Evolutionary conservation across 345 rosid species (phyloP), one percentile per base, ranked within the genome.

Genomic region (Eucalyptus pauciflora): DNA sequence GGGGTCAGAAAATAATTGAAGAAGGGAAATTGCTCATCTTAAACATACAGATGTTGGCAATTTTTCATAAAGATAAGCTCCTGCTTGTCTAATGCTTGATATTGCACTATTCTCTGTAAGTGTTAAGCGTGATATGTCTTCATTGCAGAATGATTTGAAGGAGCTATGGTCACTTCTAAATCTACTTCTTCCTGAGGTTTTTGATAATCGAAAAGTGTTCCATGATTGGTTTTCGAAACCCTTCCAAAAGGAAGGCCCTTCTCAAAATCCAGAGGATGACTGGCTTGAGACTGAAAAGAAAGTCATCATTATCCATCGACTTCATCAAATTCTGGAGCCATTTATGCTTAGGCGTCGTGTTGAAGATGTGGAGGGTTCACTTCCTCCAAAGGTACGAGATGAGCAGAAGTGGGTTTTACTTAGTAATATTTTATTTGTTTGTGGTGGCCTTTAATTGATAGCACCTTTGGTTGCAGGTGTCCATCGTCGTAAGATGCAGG

Each of bases 221-320:
- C 99, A 98, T 93, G 99, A 98, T 93, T 98, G 99, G 99, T 98
- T 98, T 90, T 95, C 99, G 24, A 97, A 98, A 93, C 99, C 99
- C 71, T 98, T 98, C 92, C 99, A 96, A 93, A 98, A 90, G 93
- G 99, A 98, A 93, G 96, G 90, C 71, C 94, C 98, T 86, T 56
- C 93, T 7, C 98, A 94, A 93, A 95, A 94, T 93, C 97, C 95
- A 31, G 99, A 98, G 92, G 99, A 98, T 92, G 99, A 98, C 92
- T 98, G 99, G 99, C 98, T 98, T 90, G 99, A 98, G 95, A 98
- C 99, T 85, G 99, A 98, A 90, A 98, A 98, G 94, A 98, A 98
- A 92, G 99, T 98, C 50, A 98, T 98, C 90, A 94, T 98, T 89
- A 98, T 98, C 92, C 99, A 98, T 89, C 94, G 99, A 51, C 99